These are phyloP conservation scores for Oryza glaberrima DNA, from an alignment of 176 grass and related monocot genomes.

Conservation along the genomic window DNA sequence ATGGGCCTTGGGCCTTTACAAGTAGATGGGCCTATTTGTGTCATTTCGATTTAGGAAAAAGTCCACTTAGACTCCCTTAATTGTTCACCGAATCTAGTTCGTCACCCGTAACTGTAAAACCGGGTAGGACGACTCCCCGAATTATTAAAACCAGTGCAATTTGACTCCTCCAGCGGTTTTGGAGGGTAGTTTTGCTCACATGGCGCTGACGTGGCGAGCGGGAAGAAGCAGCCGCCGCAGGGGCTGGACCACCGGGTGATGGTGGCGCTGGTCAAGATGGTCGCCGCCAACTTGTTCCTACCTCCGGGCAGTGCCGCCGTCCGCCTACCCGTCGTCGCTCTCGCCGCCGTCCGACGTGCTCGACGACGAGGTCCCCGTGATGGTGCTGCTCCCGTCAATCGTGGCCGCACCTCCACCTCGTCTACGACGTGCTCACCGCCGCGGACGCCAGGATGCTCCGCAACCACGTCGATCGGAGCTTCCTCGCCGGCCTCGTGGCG, in stretches of 20 bases:
- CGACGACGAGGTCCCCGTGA: constrained; percentile 43
- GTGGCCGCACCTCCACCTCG: constrained; percentile 70
- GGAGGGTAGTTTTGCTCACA: too few species aligned
- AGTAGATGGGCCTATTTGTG: background rate
- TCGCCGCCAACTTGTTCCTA: constrained; percentile 65
- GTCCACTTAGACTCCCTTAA: too few species aligned
- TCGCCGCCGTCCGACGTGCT: constrained; percentile 29
- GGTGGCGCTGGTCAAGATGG: constrained; percentile 63
- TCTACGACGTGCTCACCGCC: constrained; percentile 69
- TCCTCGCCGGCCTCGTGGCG: constrained; percentile 53
- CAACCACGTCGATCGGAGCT: constrained; percentile 59
- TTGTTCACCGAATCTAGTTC: too few species aligned
- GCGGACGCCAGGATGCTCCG: constrained; percentile 47
- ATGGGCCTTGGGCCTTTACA: background rate
- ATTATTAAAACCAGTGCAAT: too few species aligned
- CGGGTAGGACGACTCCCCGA: too few species aligned
- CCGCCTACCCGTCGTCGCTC: constrained; percentile 30
- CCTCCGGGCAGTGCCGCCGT: constrained; percentile 54
- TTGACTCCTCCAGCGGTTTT: too few species aligned
- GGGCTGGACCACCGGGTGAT: constrained; percentile 55
- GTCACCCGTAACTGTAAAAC: too few species aligned
- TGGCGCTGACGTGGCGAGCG: background rate
- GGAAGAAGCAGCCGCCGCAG: background rate
- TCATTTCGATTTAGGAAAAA: background rate
- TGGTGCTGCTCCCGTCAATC: constrained; percentile 35